Evolutionary conservation across 768 basidiomycete species (phyloP), one percentile per base, ranked within the genome.

Genomic region (Pisolithus microcarpus): DNA sequence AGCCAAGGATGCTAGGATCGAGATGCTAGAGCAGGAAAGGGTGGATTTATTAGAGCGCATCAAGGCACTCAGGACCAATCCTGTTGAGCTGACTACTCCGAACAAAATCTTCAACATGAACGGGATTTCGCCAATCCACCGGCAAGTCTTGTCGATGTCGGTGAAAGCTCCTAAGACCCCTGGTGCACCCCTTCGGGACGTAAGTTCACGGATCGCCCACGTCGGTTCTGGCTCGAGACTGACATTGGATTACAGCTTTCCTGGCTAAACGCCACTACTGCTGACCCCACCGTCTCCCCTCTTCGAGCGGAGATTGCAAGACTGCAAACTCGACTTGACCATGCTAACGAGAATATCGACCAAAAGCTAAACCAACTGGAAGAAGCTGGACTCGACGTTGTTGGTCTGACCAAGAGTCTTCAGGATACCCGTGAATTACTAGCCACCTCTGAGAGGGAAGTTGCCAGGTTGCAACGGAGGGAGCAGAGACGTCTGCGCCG

Each of bases 281-380:
- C 72, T 4, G 84, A 86, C 53, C 73, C 75, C 5, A 73, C 78
- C 11, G 66, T 78, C 2, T 72, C 83, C 3, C 85, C 86, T 30
- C 66, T 89, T 16, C 63, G 90, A n/a, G 69, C 74, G 1, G 86
- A 92, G 64, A 87, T 92, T 46, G 74, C 72, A 46, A 78, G 84
- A 21, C 71, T 93, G 36, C 85, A 91, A 58, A 72, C 72, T 16
- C 84, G 92, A 57, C 81, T 93, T 24, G 84, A 86, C 55, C 74
- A 63, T 2, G 91, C 90, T 9, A 91, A 94, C 61, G 82, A 85
- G 34, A 85, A 79, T 58, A 87, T 94, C 49, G 92, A 94, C 58
- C 84, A 91, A 61, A 92, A 93, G 64, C 74, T 94, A 15, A 89
- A 91, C 62, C 81, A 84, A 47, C 81, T 94, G 3, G 87, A 89